A percentile compares a stretch with the other conserved stretches of the same genome.
phyloP scores from a whole-genome alignment of 345 rosid species.

The Euphorbia tirucalli region DNA sequence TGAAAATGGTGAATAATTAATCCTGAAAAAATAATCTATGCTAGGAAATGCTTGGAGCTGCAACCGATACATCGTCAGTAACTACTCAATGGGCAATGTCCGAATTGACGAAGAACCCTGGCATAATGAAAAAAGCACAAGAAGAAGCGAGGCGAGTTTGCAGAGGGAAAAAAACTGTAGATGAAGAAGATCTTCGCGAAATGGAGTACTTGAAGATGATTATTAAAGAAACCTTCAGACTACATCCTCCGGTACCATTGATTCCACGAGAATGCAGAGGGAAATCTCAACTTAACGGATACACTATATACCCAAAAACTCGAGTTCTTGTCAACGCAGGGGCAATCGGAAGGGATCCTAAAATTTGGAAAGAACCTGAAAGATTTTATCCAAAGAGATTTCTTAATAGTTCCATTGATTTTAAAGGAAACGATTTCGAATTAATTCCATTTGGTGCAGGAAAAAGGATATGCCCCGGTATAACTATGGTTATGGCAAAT shows the following conservation, averaged over 20 bases:
- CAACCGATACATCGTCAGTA: neutral
- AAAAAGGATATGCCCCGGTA: conserved; percentile 8
- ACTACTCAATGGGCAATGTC: conserved; percentile 6
- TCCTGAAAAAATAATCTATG: neutral
- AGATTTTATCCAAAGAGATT: conserved; percentile 9
- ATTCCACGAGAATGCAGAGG: conserved; percentile 10
- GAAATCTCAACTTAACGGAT: neutral
- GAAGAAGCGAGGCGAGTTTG: neutral
- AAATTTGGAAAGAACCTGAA: neutral
- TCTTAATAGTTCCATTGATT: neutral
- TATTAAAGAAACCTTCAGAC: conserved; percentile 11
- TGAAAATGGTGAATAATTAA: no score
- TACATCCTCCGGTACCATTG: conserved; percentile 5
- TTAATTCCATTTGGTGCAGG: conserved; percentile 14
- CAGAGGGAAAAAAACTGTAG: neutral
- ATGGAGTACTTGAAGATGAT: neutral
- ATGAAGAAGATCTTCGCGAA: neutral
- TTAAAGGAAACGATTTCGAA: conserved; percentile 1
- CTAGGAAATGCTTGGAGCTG: conserved; percentile 1
- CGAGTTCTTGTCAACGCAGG: neutral
- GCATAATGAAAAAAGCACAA: conserved; percentile 2
- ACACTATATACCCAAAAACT: neutral
- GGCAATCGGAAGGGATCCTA: conserved; percentile 10
- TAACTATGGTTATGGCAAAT: neutral
- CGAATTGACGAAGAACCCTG: neutral